Evolutionary conservation across 495 filamentous ascomycete genomes (phyloP).

Genomic region (Hypomontagnella submonticulosa): DNA sequence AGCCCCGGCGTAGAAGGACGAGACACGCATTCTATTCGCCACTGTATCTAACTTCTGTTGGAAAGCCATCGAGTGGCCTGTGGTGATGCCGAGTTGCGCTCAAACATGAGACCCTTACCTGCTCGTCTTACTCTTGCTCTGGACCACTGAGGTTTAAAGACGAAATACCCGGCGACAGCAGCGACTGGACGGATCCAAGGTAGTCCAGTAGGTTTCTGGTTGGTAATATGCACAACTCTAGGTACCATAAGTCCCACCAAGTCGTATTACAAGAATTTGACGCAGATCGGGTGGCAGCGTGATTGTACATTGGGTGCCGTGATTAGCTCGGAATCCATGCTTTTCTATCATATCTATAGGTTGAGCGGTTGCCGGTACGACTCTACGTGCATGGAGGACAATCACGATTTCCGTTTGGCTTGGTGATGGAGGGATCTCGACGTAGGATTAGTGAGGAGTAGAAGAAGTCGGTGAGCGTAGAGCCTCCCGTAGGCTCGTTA

Average conservation of each 20-base stretch:
- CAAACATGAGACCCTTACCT: neutral
- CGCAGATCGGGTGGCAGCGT: conserved; percentile 43
- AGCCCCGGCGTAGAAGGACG: conserved; percentile 15
- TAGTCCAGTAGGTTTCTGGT: conserved; percentile 13
- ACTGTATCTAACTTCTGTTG: conserved; percentile 15
- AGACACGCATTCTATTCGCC: conserved; percentile 36
- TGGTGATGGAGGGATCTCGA: conserved; percentile 16
- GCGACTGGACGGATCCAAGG: conserved; percentile 17
- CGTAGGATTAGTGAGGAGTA: conserved; percentile 23
- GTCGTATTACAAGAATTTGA: conserved; percentile 38
- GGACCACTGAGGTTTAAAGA: conserved; percentile 12
- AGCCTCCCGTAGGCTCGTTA: conserved; percentile 23
- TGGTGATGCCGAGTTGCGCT: conserved; percentile 21
- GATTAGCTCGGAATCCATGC: conserved; percentile 28
- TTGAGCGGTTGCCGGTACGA: conserved; percentile 23
- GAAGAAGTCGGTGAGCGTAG: conserved; percentile 39
- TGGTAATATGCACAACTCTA: conserved; percentile 22
- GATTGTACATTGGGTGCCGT: conserved; percentile 35
- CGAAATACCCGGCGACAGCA: conserved; percentile 22
- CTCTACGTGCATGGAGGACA: conserved; percentile 14
- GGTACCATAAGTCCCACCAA: conserved; percentile 8
- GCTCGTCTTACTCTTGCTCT: neutral
- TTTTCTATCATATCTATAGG: conserved; percentile 3
- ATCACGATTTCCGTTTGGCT: conserved; percentile 23
- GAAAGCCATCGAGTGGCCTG: conserved; percentile 1